These are phyloP conservation scores for Agroathelia rolfsii DNA, from an alignment of 1,284 basidiomycete species.

Conservation along the genomic window DNA sequence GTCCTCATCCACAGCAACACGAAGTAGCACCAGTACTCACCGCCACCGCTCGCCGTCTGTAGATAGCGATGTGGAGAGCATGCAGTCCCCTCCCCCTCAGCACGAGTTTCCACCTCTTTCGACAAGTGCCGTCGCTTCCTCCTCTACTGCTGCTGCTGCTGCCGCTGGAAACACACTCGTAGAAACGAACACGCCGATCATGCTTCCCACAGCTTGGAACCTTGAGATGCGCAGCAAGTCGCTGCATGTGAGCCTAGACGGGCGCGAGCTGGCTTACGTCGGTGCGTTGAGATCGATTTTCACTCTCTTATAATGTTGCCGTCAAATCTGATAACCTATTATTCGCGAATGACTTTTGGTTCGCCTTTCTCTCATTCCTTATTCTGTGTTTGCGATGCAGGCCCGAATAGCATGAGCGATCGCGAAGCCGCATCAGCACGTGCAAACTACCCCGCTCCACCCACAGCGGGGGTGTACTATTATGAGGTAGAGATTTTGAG, in stretches of 20 bases:
- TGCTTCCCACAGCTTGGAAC: slow-evolving; percentile 76
- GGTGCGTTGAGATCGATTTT: slow-evolving; percentile 26
- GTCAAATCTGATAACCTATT: too few species aligned
- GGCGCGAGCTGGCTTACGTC: slow-evolving; percentile 60
- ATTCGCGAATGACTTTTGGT: too few species aligned
- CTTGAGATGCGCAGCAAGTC: slow-evolving; percentile 49
- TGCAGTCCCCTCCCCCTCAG: slow-evolving; percentile 34
- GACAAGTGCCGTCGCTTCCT: slow-evolving; percentile 18
- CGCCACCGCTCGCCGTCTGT: slow-evolving; percentile 19
- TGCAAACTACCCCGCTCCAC: slow-evolving; percentile 66
- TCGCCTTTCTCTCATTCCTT: too few species aligned
- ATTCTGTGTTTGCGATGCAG: too few species aligned
- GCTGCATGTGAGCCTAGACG: slow-evolving; percentile 57
- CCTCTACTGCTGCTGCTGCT: slow-evolving; percentile 13
- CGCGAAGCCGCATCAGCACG: slow-evolving; percentile 76
- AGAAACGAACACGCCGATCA: slow-evolving; percentile 27
- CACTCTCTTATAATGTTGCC: slow-evolving; percentile 7
- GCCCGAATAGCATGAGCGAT: slow-evolving; percentile 49
- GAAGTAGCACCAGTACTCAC: background rate
- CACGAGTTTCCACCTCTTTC: slow-evolving; percentile 18
- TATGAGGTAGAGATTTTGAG: slow-evolving; percentile 78
- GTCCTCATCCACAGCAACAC: slow-evolving; percentile 13
- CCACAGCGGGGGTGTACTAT: slow-evolving; percentile 82
- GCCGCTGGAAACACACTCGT: slow-evolving; percentile 7
- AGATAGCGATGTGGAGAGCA: slow-evolving; percentile 60